These are phyloP conservation scores for Pythium pectinolyticum DNA, from an alignment of 352 stramenopile genomes.

Conservation along the genomic window DNA sequence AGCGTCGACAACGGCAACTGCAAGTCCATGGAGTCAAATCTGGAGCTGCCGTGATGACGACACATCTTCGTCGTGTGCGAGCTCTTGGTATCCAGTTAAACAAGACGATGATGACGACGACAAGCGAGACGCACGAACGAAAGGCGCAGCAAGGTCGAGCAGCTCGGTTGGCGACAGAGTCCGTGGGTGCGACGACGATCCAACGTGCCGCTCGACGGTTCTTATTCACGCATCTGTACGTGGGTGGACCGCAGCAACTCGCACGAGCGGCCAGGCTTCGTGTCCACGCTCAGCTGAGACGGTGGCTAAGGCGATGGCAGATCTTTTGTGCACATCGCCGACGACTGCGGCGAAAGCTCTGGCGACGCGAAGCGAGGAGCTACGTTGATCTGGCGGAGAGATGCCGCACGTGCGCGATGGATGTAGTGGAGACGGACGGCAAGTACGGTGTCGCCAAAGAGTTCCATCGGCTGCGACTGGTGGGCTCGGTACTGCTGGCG, in stretches of 20 bases:
- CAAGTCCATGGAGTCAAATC: too few relatives aligned
- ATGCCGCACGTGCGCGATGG: background rate
- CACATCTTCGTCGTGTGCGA: background rate
- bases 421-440: conserved; percentile 35
- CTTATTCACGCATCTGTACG: conserved; percentile 19
- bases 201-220: conserved; percentile 17
- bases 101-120: background rate
- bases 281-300: background rate
- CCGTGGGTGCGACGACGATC: conserved; percentile 9
- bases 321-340: background rate
- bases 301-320: conserved; percentile 11
- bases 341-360: conserved; percentile 1
- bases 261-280: background rate
- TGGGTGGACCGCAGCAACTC: conserved; percentile 1
- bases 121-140: background rate
- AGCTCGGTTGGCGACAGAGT: conserved; percentile 6
- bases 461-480: conserved; percentile 37
- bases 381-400: background rate
- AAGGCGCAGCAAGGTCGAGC: conserved; percentile 5
- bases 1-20: too few relatives aligned
- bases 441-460: conserved; percentile 52
- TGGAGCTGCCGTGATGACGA: background rate
- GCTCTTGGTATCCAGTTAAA: too few relatives aligned
- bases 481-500: conserved; percentile 14
- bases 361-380: background rate